These are phyloP conservation scores for Neonectria ditissima DNA, from an alignment of 2,329 filamentous ascomycete genomes.

Conservation along the genomic window DNA sequence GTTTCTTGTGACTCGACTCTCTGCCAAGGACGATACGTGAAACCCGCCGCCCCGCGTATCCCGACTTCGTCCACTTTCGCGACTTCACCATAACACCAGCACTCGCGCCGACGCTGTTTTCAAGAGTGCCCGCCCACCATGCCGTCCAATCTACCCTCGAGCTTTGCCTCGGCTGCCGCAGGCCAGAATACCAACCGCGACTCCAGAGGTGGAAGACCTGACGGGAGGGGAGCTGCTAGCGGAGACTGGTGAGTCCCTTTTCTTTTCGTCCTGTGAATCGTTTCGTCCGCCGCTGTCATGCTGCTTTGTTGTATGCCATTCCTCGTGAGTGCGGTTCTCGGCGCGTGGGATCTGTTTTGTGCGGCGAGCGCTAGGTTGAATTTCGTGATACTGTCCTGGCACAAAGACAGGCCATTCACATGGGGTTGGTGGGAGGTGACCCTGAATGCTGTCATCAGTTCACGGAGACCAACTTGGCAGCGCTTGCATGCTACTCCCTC, in stretches of 20 bases:
- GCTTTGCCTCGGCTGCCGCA: constrained; percentile 86
- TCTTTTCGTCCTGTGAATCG: constrained; percentile 23
- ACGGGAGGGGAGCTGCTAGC: constrained; percentile 66
- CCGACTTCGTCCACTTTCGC: constrained; percentile 12
- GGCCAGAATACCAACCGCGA: constrained; percentile 76
- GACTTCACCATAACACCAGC: constrained; percentile 19
- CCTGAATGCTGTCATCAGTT: too few species aligned
- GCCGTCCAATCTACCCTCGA: constrained; percentile 83
- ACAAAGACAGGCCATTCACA: too few species aligned
- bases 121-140: constrained; percentile 55
- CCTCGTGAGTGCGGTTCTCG: constrained; percentile 13
- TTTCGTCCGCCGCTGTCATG: constrained; percentile 32
- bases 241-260: constrained; percentile 77
- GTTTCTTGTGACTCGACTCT: constrained; percentile 31
- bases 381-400: constrained; percentile 13
- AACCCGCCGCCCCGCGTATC: constrained; percentile 32
- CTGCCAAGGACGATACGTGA: constrained; percentile 38
- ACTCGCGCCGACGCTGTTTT: constrained; percentile 16
- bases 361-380: constrained; percentile 9
- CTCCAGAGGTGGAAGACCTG: constrained; percentile 68
- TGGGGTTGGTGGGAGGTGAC: too few species aligned
- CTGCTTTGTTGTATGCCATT: constrained; percentile 29
- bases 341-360: constrained; percentile 7
- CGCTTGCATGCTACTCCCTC: background rate
- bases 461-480: background rate